phyloP scores from a whole-genome alignment of 208 protist genomes.

The Naegleria fowleri region DNA sequence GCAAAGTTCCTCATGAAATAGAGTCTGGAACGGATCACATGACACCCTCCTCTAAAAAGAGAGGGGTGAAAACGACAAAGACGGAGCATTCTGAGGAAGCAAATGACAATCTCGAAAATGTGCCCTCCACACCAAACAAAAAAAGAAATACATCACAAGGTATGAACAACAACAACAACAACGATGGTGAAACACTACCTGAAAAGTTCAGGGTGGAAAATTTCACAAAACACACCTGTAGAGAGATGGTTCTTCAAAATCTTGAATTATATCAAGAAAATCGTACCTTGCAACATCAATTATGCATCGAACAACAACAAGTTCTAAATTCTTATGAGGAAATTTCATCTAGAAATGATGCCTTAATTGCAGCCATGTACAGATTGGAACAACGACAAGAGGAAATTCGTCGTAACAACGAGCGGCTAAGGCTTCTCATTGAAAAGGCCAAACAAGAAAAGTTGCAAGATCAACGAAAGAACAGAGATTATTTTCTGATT shows the following conservation, averaged over 20 bases:
- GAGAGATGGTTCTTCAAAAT: neutral
- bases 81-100: neutral
- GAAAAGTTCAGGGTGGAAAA: neutral
- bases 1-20: neutral
- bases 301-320: neutral
- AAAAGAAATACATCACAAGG: neutral
- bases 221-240: neutral
- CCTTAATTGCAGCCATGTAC: neutral
- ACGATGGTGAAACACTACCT: neutral
- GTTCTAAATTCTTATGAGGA: neutral
- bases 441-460: neutral
- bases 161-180: neutral
- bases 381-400: neutral
- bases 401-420: neutral
- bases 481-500: no score
- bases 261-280: neutral
- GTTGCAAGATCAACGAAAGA: no score
- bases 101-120: neutral
- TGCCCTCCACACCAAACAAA: neutral
- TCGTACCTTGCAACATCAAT: neutral
- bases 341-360: neutral
- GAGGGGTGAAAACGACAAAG: neutral
- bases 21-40: no score
- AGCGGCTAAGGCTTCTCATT: neutral
- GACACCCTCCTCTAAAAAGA: neutral